Conservation (phyloP, 140 eudicot species). For the Stevia rebaudiana region DNA sequence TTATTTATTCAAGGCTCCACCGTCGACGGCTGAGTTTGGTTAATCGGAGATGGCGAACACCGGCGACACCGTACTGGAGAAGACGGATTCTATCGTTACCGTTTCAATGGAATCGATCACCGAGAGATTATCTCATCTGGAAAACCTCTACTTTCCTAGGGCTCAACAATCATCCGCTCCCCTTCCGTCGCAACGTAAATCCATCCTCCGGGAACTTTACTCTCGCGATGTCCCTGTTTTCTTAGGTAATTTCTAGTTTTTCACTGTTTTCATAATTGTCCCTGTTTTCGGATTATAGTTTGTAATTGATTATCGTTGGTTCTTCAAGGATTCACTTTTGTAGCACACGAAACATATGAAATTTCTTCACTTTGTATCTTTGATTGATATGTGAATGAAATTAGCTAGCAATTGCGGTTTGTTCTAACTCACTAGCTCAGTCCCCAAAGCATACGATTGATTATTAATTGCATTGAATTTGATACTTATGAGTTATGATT, state of each 20-base stretch:
- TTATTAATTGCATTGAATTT: not conserved
- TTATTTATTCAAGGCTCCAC: not conserved
- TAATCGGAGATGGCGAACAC: conserved; percentile 1
- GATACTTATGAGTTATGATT: not conserved
- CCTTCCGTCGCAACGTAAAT: conserved; percentile 60
- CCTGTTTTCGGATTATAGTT: not conserved
- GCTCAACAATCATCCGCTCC: conserved; percentile 65
- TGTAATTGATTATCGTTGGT: not conserved
- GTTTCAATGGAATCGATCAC: conserved; percentile 43
- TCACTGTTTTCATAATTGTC: not conserved
- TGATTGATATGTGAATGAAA: not conserved
- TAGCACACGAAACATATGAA: not conserved
- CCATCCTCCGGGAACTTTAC: conserved; percentile 75
- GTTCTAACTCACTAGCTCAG: not conserved
- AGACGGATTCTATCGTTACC: not conserved
- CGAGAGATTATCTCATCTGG: conserved; percentile 59
- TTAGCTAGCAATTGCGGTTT: not conserved
- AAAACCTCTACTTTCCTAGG: conserved; percentile 79
- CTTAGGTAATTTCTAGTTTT: conserved; percentile 48
- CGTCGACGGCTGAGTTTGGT: conserved; percentile 8
- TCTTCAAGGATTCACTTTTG: not conserved
- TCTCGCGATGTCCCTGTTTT: conserved; percentile 78
- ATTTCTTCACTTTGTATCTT: not conserved
- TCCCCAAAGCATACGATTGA: not conserved
- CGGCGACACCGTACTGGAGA: not conserved